These are phyloP conservation scores for Sclerotinia glacialis DNA, from an alignment of 2,329 filamentous ascomycete genomes.

Conservation along the genomic window DNA sequence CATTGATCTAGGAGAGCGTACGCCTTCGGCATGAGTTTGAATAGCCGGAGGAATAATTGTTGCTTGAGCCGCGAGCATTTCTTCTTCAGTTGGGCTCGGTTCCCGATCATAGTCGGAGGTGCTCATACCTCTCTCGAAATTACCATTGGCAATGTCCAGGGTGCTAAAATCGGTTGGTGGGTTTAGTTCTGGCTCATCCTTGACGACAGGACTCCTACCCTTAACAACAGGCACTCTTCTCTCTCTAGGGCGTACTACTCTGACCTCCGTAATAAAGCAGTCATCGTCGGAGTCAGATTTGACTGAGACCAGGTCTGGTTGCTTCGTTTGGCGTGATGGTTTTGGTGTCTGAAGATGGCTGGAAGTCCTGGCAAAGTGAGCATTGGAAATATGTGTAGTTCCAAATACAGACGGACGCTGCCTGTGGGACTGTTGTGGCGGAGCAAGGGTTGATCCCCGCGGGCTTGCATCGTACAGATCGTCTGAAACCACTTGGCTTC, in stretches of 20 bases:
- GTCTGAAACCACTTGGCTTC: background rate
- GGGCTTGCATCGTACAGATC: background rate
- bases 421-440: background rate
- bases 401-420: background rate
- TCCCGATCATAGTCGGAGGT: background rate
- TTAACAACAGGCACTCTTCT: background rate
- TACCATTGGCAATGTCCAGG: background rate
- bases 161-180: background rate
- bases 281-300: slow-evolving; percentile 4
- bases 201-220: background rate
- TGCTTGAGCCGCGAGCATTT: slow-evolving; percentile 19
- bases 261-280: background rate
- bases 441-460: background rate
- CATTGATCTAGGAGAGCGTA: background rate
- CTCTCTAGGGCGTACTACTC: background rate
- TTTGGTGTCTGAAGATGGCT: background rate
- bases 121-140: background rate
- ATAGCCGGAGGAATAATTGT: background rate
- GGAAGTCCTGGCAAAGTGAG: background rate
- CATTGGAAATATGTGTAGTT: background rate
- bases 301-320: background rate
- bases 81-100: slow-evolving; percentile 6
- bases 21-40: background rate
- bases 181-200: background rate
- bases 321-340: background rate